Percentiles rank a stretch among this genome's conserved stretches.
These are phyloP conservation scores for Sporothrix brasiliensis DNA, from an alignment of 2,329 filamentous ascomycete genomes.

Conservation along the genomic window DNA sequence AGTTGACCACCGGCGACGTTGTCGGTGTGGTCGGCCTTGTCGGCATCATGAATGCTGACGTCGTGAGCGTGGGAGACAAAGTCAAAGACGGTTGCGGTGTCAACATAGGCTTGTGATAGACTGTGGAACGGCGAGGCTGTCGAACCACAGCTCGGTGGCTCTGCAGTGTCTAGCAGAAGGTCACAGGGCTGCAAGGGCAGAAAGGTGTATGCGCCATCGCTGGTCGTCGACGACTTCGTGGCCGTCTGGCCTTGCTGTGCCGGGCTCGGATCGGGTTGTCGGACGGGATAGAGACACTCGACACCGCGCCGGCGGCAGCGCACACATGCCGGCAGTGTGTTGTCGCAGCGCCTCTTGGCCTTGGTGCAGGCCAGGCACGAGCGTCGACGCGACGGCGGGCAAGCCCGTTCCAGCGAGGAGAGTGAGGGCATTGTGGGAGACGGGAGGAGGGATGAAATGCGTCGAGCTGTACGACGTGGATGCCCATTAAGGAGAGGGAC, in stretches of 20 bases:
- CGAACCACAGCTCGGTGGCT: background rate
- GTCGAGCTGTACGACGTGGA: too few species aligned
- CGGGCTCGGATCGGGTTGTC: background rate
- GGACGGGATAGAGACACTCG: conserved; percentile 51
- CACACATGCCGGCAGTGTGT: conserved; percentile 54
- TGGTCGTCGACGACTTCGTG: background rate
- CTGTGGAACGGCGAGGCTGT: background rate
- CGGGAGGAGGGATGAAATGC: too few species aligned
- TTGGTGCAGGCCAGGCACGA: conserved; percentile 60
- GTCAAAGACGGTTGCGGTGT: too few species aligned
- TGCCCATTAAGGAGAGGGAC: background rate
- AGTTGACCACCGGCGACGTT: background rate
- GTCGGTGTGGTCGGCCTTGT: too few species aligned
- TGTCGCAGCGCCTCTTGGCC: conserved; percentile 61
- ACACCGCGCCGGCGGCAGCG: conserved; percentile 55
- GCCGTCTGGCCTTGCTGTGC: background rate
- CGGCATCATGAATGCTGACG: too few species aligned
- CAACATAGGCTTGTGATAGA: too few species aligned
- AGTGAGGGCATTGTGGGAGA: conserved; percentile 33
- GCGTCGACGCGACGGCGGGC: conserved; percentile 56
- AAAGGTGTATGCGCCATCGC: background rate
- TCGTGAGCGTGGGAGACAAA: too few species aligned
- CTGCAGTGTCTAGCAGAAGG: background rate
- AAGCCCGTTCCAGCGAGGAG: conserved; percentile 45
- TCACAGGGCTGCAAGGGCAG: background rate